phyloP scores from a whole-genome alignment of 1,139 yeast species.

The Citeromyces hawaiiensis region DNA sequence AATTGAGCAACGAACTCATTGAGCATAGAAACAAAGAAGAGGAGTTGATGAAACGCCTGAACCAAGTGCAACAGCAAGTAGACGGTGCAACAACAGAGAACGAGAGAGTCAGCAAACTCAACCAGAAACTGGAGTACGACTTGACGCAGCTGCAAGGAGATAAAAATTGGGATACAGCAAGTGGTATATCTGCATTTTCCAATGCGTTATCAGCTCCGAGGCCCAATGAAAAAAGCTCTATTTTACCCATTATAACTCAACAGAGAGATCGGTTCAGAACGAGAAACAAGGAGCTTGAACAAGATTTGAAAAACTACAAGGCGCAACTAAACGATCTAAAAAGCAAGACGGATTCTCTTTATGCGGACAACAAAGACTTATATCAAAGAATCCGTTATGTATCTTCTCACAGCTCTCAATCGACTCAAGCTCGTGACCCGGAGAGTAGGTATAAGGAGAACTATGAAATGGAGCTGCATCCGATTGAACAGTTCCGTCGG shows the following conservation, averaged over 20 bases:
- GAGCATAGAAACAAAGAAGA: conserved; percentile 41
- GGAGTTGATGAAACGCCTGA: conserved; percentile 22
- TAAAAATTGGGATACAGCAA: conserved; percentile 46
- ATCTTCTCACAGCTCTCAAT: conserved; percentile 28
- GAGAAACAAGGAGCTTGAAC: conserved; percentile 72
- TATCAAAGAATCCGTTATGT: conserved; percentile 74
- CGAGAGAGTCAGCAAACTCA: conserved; percentile 25
- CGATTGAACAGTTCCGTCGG: conserved; percentile 71
- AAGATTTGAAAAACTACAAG: conserved; percentile 54
- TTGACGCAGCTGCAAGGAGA: conserved; percentile 18
- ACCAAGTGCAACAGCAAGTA: conserved; percentile 26
- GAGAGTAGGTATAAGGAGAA: conserved; percentile 40
- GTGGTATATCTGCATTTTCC: conserved; percentile 50
- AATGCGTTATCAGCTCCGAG: conserved; percentile 22
- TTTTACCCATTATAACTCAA: conserved; percentile 80
- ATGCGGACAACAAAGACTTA: conserved; percentile 63
- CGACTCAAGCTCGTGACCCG: conserved; percentile 21
- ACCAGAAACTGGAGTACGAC: conserved; percentile 60
- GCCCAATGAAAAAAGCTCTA: conserved; percentile 24
- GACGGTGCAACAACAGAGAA: conserved; percentile 20
- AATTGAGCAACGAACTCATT: conserved; percentile 47
- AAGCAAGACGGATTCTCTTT: conserved; percentile 49
- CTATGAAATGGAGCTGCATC: conserved; percentile 74
- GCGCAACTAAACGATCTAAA: conserved; percentile 43
- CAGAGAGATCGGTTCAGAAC: conserved; percentile 88